Percentiles rank a stretch among this genome's conserved stretches.
Conservation (phyloP, 2,329 filamentous ascomycete genomes). For the Trichothecium roseum region DNA sequence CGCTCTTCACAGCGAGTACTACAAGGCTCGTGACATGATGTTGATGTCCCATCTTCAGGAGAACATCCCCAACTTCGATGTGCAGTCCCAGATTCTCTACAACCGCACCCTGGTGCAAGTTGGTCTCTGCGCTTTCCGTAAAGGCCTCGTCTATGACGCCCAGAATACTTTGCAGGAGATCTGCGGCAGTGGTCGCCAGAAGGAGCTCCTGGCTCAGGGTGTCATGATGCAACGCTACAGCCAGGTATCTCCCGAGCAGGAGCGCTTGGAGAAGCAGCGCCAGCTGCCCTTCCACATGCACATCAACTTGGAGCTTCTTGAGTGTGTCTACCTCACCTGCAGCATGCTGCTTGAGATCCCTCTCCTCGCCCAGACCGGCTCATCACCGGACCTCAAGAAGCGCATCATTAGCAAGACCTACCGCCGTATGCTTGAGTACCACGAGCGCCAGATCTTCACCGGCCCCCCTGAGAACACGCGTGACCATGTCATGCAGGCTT, state of each 20-base stretch:
- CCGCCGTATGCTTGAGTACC: constrained; percentile 97
- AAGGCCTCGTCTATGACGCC: constrained; percentile 91
- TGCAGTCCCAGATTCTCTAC: constrained; percentile 96
- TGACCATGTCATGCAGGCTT: constrained; percentile 98
- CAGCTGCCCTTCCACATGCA: constrained; percentile 99
- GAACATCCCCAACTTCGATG: constrained; percentile 92
- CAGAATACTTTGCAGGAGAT: constrained; percentile 98
- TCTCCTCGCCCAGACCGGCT: constrained; percentile 90
- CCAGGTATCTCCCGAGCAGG: constrained; percentile 94
- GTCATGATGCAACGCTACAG: constrained; percentile 97
- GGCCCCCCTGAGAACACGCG: constrained; percentile 97
- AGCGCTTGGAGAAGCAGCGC: constrained; percentile 91
- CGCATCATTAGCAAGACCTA: constrained; percentile 98
- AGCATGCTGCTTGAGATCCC: constrained; percentile 99
- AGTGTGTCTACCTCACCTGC: constrained; percentile 97
- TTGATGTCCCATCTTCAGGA: constrained; percentile 99
- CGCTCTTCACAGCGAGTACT: constrained; percentile 94
- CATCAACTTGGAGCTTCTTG: constrained; percentile 96
- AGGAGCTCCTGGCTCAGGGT: constrained; percentile 94
- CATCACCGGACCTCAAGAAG: constrained; percentile 94
- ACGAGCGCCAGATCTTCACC: constrained; percentile 98
- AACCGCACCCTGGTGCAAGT: constrained; percentile 97
- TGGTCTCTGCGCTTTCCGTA: constrained; percentile 94
- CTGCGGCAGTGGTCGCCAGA: constrained; percentile 92
- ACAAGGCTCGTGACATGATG: constrained; percentile 97